These are phyloP conservation scores for Xanthoconium stramineum DNA, from an alignment of 768 basidiomycete species.

Conservation along the genomic window DNA sequence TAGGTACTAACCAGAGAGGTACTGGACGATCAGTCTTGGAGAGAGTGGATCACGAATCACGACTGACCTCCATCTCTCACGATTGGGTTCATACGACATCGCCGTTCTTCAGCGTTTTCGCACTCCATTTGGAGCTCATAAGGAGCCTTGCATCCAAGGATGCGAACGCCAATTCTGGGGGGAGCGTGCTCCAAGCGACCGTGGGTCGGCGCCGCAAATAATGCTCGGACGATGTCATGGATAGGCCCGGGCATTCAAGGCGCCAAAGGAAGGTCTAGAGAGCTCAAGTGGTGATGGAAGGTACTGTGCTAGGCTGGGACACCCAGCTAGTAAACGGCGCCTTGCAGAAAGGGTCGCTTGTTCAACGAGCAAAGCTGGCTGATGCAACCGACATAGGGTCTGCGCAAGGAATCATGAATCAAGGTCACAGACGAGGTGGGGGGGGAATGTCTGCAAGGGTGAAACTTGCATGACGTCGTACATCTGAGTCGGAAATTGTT, in stretches of 20 bases:
- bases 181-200: slow-evolving; percentile 70
- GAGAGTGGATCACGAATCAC: neutral
- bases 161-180: slow-evolving; percentile 41
- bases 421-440: slow-evolving; percentile 55
- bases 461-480: no score
- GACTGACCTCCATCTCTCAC: slow-evolving; percentile 52
- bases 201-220: slow-evolving; percentile 70
- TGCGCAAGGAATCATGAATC: slow-evolving; percentile 52
- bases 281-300: slow-evolving; percentile 23
- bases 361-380: slow-evolving; percentile 32
- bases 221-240: slow-evolving; percentile 63
- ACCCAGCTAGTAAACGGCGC: slow-evolving; percentile 26
- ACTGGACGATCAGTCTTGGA: slow-evolving; percentile 74
- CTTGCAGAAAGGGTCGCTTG: slow-evolving; percentile 20
- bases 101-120: slow-evolving; percentile 52
- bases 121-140: slow-evolving; percentile 71
- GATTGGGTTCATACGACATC: slow-evolving; percentile 57
- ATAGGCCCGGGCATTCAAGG: slow-evolving; percentile 71
- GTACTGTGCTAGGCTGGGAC: slow-evolving; percentile 27
- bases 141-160: slow-evolving; percentile 63
- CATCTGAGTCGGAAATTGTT: no score
- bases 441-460: no score
- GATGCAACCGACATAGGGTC: slow-evolving; percentile 38
- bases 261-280: slow-evolving; percentile 55
- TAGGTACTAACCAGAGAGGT: slow-evolving; percentile 61